Evolutionary conservation across 192 early-diverging fungal genomes (phyloP).

Genomic region (Gamsiella multidivaricata): DNA sequence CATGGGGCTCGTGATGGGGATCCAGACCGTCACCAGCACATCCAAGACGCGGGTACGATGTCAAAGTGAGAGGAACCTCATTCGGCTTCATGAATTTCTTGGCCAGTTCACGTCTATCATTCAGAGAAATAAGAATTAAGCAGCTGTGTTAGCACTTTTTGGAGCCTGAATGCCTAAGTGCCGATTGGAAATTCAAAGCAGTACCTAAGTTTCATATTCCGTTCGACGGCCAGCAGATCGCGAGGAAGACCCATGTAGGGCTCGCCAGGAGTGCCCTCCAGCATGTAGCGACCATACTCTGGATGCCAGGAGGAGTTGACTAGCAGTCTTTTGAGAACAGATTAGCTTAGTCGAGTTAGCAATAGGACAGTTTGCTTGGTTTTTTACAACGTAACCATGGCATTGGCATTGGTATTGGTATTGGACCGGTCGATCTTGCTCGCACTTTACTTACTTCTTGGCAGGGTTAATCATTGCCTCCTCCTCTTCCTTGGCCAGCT

Average conservation of each 20-base stretch:
- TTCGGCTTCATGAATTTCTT: constrained; percentile 68
- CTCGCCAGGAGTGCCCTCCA: constrained; percentile 92
- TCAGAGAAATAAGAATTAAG: constrained; percentile 18
- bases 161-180: neutral
- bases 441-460: constrained; percentile 54
- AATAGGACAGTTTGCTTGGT: too few species aligned
- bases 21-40: constrained; percentile 76
- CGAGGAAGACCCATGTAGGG: constrained; percentile 89
- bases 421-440: neutral
- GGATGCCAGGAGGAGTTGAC: constrained; percentile 90
- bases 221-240: constrained; percentile 86
- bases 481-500: constrained; percentile 79
- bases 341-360: too few species aligned
- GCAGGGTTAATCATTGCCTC: constrained; percentile 60
- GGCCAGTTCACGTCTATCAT: constrained; percentile 76
- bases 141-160: too few species aligned
- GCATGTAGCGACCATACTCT: constrained; percentile 97
- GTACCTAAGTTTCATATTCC: constrained; percentile 80
- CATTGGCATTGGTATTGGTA: constrained; percentile 1
- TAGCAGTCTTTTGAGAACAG: constrained; percentile 30
- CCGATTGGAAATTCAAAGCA: too few species aligned
- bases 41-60: constrained; percentile 93
- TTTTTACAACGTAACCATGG: neutral
- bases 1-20: constrained; percentile 75
- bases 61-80: constrained; percentile 84